Evolutionary conservation across 768 basidiomycete species (phyloP), one percentile per base, ranked within the genome.

Genomic region (Sarcomyxa edulis): DNA sequence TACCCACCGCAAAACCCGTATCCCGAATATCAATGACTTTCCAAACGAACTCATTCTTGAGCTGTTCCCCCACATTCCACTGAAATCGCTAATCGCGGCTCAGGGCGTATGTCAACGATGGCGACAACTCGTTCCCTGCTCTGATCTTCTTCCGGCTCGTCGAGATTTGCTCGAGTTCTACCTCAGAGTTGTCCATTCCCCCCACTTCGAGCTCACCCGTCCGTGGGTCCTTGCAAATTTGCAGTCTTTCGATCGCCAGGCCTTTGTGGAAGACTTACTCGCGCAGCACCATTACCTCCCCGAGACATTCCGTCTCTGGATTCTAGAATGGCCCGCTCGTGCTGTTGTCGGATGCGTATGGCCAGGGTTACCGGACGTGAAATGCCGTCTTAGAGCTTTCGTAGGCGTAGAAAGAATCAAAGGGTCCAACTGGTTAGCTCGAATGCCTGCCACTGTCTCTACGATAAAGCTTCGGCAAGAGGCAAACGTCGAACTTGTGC

Each of bases 321-420:
- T n/a, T n/a, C n/a, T n/a, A n/a, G n/a, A n/a, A n/a, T n/a, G n/a
- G n/a, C n/a, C n/a, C 16, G 51, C 41, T 7, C 35, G 39, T 11
- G 51, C 49, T 18, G 45, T 43, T 7, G 47, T 52, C 9, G 48
- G 33, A 1, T 41, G 47, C 19, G 15, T 39, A 14, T 56, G 53
- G 51, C 55, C 55, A 4, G 51, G 43, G 15, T 40, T 52, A 16
- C 46, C 47, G 19, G 27, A 11, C 7, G 20, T 3, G 1, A 35
- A 21, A 11, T 19, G 12, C 19, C n/a, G n/a, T n/a, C n/a, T n/a
- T n/a, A n/a, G n/a, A n/a, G n/a, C n/a, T n/a, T n/a, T n/a, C n/a
- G n/a, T n/a, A n/a, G n/a, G n/a, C n/a, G n/a, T n/a, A n/a, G n/a
- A n/a, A n/a, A n/a, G n/a, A n/a, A n/a, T n/a, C n/a, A n/a, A n/a